A percentile compares a stretch with the other conserved stretches of the same genome.
These are phyloP conservation scores for Rhodamnia argentea DNA, from an alignment of 345 rosid genomes.

Conservation along the genomic window DNA sequence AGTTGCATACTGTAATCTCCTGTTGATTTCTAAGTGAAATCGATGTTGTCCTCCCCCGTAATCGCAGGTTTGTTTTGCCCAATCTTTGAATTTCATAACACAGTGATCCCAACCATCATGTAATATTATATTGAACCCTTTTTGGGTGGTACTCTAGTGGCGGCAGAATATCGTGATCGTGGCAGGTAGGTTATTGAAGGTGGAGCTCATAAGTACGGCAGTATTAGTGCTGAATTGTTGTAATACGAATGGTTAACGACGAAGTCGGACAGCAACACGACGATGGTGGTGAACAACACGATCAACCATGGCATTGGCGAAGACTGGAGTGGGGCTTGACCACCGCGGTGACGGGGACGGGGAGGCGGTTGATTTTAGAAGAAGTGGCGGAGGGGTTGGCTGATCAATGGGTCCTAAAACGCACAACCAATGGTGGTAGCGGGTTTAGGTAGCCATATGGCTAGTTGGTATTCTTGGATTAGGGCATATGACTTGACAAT, in stretches of 20 bases:
- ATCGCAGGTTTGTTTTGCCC: not conserved
- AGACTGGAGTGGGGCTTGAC: not conserved
- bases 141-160: not conserved
- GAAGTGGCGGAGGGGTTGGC: not conserved
- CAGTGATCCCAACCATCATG: not conserved
- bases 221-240: not conserved
- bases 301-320: not conserved
- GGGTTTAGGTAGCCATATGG: not conserved
- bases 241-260: not conserved
- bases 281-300: not conserved
- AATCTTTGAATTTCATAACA: not conserved
- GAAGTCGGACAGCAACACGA: not conserved
- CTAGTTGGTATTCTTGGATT: not conserved
- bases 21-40: not conserved
- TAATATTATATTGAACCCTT: not conserved
- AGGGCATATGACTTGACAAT: not conserved
- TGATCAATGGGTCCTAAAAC: not conserved
- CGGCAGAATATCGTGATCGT: not conserved
- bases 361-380: not conserved
- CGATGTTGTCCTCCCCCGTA: not conserved
- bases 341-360: not conserved
- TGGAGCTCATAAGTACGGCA: not conserved
- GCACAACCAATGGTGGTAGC: not conserved
- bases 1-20: not conserved
- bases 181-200: not conserved